These are phyloP conservation scores for Dentipellis sp. DNA, from an alignment of 768 basidiomycete species.

Conservation along the genomic window DNA sequence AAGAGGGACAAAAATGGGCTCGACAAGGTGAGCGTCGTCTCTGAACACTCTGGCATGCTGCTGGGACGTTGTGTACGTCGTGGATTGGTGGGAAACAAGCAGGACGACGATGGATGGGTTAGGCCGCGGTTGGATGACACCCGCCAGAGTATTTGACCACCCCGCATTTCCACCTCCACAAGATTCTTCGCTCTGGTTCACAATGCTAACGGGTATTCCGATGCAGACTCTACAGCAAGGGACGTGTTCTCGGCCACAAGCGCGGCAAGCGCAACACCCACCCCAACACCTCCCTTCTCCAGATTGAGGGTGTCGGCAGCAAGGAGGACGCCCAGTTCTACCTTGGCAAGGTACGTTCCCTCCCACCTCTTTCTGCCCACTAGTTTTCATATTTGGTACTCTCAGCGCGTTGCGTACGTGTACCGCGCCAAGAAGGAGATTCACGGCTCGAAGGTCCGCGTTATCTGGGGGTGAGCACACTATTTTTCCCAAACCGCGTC, in stretches of 20 bases:
- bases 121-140: constrained; percentile 15
- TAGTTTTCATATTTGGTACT: neutral
- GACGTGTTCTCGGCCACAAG: constrained; percentile 96
- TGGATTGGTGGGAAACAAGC: constrained; percentile 14
- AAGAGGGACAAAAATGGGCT: constrained; percentile 56
- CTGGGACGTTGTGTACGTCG: constrained; percentile 9
- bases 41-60: neutral
- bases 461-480: constrained; percentile 91
- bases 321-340: constrained; percentile 97
- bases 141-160: neutral
- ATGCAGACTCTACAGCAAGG: constrained; percentile 89
- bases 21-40: constrained; percentile 55
- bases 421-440: constrained; percentile 96
- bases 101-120: constrained; percentile 38
- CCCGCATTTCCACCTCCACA: neutral
- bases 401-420: constrained; percentile 90
- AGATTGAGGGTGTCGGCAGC: constrained; percentile 91
- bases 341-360: constrained; percentile 84
- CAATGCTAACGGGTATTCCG: constrained; percentile 2
- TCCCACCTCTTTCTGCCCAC: neutral
- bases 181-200: neutral
- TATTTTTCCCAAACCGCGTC: neutral
- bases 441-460: constrained; percentile 90
- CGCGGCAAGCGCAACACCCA: constrained; percentile 94
- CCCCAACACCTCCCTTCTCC: constrained; percentile 93